Evolutionary conservation across 2,329 filamentous ascomycete species (phyloP).

Genomic region (Thielaviopsis populi): DNA sequence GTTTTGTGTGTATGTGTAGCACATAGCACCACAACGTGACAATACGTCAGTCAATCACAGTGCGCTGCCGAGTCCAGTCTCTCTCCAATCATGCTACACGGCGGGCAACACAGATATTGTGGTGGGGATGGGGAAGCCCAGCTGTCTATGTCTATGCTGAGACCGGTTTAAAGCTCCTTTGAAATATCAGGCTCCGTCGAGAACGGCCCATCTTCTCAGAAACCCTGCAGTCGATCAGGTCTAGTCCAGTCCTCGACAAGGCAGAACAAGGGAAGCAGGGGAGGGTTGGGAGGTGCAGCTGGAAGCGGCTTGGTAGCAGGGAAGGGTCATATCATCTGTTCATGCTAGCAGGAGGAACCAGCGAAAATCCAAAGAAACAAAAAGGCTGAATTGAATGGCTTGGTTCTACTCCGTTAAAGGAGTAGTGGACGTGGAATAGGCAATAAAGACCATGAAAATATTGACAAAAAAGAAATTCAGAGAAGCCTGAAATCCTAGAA

Average conservation of each 20-base stretch:
- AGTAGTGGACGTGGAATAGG: neutral
- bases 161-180: neutral
- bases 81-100: neutral
- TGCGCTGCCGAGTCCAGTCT: neutral
- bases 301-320: neutral
- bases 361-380: neutral
- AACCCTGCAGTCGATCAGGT: neutral
- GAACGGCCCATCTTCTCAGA: neutral
- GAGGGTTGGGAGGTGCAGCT: no score
- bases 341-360: neutral
- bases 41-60: neutral
- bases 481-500: neutral
- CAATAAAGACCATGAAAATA: neutral
- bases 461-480: neutral
- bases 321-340: neutral
- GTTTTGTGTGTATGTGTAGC: neutral
- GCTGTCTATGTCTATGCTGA: neutral
- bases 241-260: neutral
- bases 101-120: neutral
- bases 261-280: neutral
- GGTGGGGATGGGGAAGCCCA: neutral
- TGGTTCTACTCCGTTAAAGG: neutral
- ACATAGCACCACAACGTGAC: neutral
- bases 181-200: neutral
- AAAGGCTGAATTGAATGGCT: slow-evolving; percentile 1